A percentile compares a stretch with the other conserved stretches of the same genome.
These are phyloP conservation scores for Apiotrichum gracile DNA, from an alignment of 1,284 basidiomycete genomes.

Conservation along the genomic window DNA sequence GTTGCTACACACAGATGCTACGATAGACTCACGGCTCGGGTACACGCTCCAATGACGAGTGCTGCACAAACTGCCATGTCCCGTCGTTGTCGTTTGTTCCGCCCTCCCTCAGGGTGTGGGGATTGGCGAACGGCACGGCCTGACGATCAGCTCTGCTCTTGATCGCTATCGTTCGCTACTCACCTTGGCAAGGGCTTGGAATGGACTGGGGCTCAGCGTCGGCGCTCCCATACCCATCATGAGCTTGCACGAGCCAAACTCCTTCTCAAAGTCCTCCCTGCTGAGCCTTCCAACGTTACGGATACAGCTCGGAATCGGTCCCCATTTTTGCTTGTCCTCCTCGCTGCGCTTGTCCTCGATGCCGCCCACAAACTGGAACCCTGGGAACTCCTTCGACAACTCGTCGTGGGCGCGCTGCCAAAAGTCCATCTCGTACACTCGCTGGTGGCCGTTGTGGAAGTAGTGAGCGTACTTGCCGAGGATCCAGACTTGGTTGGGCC, in stretches of 20 bases:
- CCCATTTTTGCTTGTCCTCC: slow-evolving; percentile 3
- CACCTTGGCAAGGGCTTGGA: slow-evolving; percentile 6
- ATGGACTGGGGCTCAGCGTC: slow-evolving; percentile 16
- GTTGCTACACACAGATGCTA: background rate
- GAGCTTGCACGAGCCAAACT: slow-evolving; percentile 6
- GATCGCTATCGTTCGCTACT: no score
- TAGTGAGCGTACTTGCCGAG: slow-evolving; percentile 22
- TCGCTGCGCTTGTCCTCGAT: slow-evolving; percentile 17
- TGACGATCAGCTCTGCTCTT: background rate
- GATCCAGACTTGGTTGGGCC: slow-evolving; percentile 22
- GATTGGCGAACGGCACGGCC: slow-evolving; percentile 2
- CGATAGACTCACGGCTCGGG: slow-evolving; percentile 3
- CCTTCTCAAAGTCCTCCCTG: slow-evolving; percentile 10
- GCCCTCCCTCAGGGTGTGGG: background rate
- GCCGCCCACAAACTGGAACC: slow-evolving; percentile 25
- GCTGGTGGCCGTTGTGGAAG: slow-evolving; percentile 15
- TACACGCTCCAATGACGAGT: background rate
- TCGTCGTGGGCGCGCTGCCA: slow-evolving; percentile 14
- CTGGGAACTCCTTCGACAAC: slow-evolving; percentile 19
- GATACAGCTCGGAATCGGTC: slow-evolving; percentile 10
- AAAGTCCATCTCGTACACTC: slow-evolving; percentile 8
- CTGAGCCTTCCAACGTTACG: slow-evolving; percentile 11
- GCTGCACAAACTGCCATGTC: slow-evolving; percentile 2
- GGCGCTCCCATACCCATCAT: slow-evolving; percentile 22
- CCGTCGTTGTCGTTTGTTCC: background rate